Evolutionary conservation across 225 moss, liverwort and hornwort species (phyloP).

Genomic region (Physcomitrellopsis africana): DNA sequence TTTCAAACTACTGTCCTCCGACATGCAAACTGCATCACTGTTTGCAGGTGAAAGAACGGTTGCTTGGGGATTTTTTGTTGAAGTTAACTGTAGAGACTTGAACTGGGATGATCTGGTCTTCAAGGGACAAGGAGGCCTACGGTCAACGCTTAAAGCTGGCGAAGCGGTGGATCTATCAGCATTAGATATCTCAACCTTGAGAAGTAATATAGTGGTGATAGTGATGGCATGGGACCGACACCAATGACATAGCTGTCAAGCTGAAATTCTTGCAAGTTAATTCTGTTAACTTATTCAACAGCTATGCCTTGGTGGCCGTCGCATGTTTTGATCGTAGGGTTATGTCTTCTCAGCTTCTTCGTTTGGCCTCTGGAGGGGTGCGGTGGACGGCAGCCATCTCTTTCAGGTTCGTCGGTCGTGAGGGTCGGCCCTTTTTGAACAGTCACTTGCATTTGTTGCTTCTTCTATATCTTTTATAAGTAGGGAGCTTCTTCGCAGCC

Average conservation of each 20-base stretch:
- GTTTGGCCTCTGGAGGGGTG: slow-evolving; percentile 45
- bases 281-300: slow-evolving; percentile 31
- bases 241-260: slow-evolving; percentile 36
- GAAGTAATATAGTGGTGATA: slow-evolving; percentile 26
- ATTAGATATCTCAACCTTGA: slow-evolving; percentile 29
- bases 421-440: slow-evolving; percentile 2
- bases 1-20: slow-evolving; percentile 37
- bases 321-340: slow-evolving; percentile 49
- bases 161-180: slow-evolving; percentile 24
- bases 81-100: slow-evolving; percentile 25
- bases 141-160: slow-evolving; percentile 26
- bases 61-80: slow-evolving; percentile 20
- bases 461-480: slow-evolving; percentile 3
- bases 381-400: slow-evolving; percentile 37
- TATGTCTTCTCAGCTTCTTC: slow-evolving; percentile 49
- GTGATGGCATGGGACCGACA: slow-evolving; percentile 28
- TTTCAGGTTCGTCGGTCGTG: slow-evolving; percentile 40
- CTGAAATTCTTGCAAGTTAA: slow-evolving; percentile 19
- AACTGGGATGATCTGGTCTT: slow-evolving; percentile 34
- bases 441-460: slow-evolving; percentile 18
- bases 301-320: slow-evolving; percentile 64
- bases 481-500: slow-evolving; percentile 4
- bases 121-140: slow-evolving; percentile 29
- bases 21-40: slow-evolving; percentile 47
- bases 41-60: slow-evolving; percentile 40